Evolutionary conservation across 1,284 basidiomycete species (phyloP), one percentile per base, ranked within the genome.

Genomic region (Leccinum griseonigrum): DNA sequence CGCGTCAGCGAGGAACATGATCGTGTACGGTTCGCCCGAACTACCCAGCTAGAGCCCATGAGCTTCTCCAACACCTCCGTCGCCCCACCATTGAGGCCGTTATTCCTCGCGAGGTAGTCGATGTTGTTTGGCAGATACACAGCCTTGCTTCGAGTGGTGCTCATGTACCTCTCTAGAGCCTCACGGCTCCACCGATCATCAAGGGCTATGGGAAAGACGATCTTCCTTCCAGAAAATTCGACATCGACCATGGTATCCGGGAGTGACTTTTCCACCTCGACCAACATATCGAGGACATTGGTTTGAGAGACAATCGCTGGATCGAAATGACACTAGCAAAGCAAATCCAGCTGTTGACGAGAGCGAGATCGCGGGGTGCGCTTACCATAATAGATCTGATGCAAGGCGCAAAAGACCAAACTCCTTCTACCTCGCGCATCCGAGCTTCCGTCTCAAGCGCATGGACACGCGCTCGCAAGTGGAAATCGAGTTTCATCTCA

Each of bases 111-210:
- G 1, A 90, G 78, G 66, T 90, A 90, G 51, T 86, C 82, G 50
- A 87, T 73, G 66, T 91, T 91, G 70, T 83, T 85, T 0, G 87
- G 88, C 0, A 91, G 74, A 69, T 91, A 91, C 1, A 84, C 83
- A 0, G 88, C 87, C 57, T 81, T 81, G 57, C 81, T 76, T 13
- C 88, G 75, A 0, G 77, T 81, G 0, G 81, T 81, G 4, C 73
- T 75, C 81, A 85, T 85, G 70, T 89, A 90, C 57, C 79, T 77
- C 38, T 80, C 69, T 28, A 89, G 75, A 4, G 87, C 85, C 10
- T 84, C 83, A 13, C 75, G 76, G 57, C 75, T 82, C 81, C 85
- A 85, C 10, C 76, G 78, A 66, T 90, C 88, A 63, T 89, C 83
- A 4, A 89, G 79, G 0, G 82, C 83, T 29, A 89, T 82, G 0